A percentile compares a stretch with the other conserved stretches of the same genome.
Conservation (phyloP, 1,284 basidiomycete genomes). For the Paramarasmius palmivorus region DNA sequence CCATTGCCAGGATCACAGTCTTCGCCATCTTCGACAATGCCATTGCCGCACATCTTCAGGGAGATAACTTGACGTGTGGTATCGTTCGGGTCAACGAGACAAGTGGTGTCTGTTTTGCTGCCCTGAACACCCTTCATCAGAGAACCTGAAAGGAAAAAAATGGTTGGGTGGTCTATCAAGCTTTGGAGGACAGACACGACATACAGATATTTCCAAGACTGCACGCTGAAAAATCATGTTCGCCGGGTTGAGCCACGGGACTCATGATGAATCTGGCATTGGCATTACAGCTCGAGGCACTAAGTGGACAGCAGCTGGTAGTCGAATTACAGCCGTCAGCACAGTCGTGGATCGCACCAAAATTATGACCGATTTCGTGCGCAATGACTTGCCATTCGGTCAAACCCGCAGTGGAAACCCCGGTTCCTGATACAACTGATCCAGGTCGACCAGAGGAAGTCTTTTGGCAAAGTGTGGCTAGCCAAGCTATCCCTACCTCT, state of each 20-base stretch:
- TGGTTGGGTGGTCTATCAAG: background rate
- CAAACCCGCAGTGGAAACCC: conserved; percentile 75
- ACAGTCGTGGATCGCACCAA: conserved; percentile 77
- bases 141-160: conserved; percentile 43
- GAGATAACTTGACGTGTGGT: conserved; percentile 47
- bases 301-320: conserved; percentile 74
- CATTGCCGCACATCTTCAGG: conserved; percentile 78
- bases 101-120: conserved; percentile 53
- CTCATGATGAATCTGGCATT: conserved; percentile 79
- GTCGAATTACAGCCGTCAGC: conserved; percentile 59
- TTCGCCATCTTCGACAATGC: conserved; percentile 76
- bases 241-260: conserved; percentile 64
- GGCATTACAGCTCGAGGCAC: conserved; percentile 63
- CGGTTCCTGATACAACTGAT: conserved; percentile 76
- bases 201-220: conserved; percentile 85
- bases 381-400: conserved; percentile 84
- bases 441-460: conserved; percentile 45
- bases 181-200: conserved; percentile 26
- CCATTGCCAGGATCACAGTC: conserved; percentile 52
- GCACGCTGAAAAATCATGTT: conserved; percentile 78
- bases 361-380: conserved; percentile 93
- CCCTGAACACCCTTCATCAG: conserved; percentile 44
- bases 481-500: conserved; percentile 92
- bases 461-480: conserved; percentile 74
- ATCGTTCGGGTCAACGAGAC: conserved; percentile 59